phyloP scores from a whole-genome alignment of 228 moss, liverwort and hornwort species.

The Sphagnum fallax region DNA sequence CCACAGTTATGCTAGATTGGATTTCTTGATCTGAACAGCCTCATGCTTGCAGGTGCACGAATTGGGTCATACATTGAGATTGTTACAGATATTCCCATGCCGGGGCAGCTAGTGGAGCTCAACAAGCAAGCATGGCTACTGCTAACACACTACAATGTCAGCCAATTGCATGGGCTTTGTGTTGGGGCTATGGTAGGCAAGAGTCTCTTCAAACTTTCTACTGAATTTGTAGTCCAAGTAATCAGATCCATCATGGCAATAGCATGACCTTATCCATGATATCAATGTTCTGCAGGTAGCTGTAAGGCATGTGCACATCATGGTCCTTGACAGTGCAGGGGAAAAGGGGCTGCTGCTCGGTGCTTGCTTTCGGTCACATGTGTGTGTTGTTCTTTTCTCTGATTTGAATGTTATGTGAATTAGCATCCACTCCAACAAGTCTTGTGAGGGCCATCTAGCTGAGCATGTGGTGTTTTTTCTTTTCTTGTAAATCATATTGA shows the following conservation, averaged over 20 bases:
- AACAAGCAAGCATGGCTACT: slow-evolving; percentile 75
- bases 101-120: slow-evolving; percentile 56
- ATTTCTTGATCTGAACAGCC: no score
- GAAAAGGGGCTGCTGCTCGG: slow-evolving; percentile 69
- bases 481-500: no score
- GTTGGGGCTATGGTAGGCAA: slow-evolving; percentile 63
- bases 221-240: no score
- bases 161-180: slow-evolving; percentile 59
- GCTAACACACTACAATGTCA: slow-evolving; percentile 50
- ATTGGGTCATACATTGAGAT: slow-evolving; percentile 57
- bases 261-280: not conserved
- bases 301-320: slow-evolving; percentile 52
- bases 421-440: no score
- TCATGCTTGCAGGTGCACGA: slow-evolving; percentile 17
- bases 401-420: slow-evolving; percentile 39
- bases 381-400: slow-evolving; percentile 56
- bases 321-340: slow-evolving; percentile 26
- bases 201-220: no score
- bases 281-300: slow-evolving; percentile 38
- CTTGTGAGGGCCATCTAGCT: no score
- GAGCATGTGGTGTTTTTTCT: no score
- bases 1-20: no score
- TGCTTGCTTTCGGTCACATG: slow-evolving; percentile 61
- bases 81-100: slow-evolving; percentile 50
- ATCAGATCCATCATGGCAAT: not conserved